Evolutionary conservation across 441 rosid genomes (phyloP), one percentile per base, ranked within the genome.

Genomic region (Manihot esculenta): DNA sequence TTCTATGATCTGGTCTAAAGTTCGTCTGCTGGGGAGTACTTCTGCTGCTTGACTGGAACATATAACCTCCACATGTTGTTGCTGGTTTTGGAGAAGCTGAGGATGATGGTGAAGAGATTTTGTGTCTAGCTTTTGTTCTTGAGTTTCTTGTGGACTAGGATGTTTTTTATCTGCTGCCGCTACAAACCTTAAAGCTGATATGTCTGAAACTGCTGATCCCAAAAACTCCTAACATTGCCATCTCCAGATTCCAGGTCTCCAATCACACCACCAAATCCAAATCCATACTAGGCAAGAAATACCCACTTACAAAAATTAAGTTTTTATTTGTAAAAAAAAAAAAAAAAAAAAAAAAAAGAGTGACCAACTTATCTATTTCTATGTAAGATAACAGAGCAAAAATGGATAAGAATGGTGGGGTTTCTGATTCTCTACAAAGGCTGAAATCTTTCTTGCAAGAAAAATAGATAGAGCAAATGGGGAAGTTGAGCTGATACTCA

Each of bases 131-230:
- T 35, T 57, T 63, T 66, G 60, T 57, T 66, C 68, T 41, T 27
- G 64, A 56, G 45, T 48, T 77, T 53, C 60, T 71, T 48, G 57
- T 10, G 56, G 44, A 71, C 13, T 58, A 41, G 62, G 57, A 8
- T 66, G n/a, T 76, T 76, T 55, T 66, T 68, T 64, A 70, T 69
- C 76, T 76, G 79, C 83, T 75, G 76, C 79, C 69, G 70, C 58
- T 76, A 79, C 73, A 75, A 78, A 70, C 76, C 85, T 82, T 78
- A 79, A 76, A 79, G 75, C 86, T 84, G 85, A 73, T 75, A 53
- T 67, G 76, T 56, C 73, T 75, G 77, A 77, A 68, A 63, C 66
- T 76, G 72, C 89, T 72, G 87, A 86, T 85, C 86, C 89, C 86
- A 62, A 85, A 76, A 84, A 78, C 56, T 42, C 66, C 86, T 78